Evolutionary conservation across 495 filamentous ascomycete genomes (phyloP).

Genomic region (Parmelia sp.): DNA sequence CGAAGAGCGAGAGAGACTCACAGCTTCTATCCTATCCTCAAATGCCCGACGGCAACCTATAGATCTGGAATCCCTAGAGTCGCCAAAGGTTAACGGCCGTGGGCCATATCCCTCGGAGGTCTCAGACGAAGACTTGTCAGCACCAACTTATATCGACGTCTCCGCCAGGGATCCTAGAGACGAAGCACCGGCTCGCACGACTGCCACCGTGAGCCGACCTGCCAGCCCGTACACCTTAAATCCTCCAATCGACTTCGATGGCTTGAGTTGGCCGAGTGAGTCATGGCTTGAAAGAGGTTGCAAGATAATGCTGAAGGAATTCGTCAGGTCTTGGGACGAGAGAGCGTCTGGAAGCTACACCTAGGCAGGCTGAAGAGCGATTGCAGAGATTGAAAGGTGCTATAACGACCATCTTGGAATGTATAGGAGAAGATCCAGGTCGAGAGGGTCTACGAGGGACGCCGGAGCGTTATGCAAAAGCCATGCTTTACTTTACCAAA

Average conservation of each 20-base stretch:
- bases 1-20: conserved; percentile 46
- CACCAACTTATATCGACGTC: conserved; percentile 46
- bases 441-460: conserved; percentile 84
- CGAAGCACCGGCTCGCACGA: conserved; percentile 47
- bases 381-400: conserved; percentile 76
- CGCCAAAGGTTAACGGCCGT: not conserved
- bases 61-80: conserved; percentile 33
- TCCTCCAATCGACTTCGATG: conserved; percentile 64
- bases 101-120: too few species aligned
- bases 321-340: conserved; percentile 66
- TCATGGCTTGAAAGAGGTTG: conserved; percentile 12
- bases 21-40: conserved; percentile 47
- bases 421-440: conserved; percentile 90
- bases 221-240: conserved; percentile 55
- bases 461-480: conserved; percentile 87
- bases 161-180: conserved; percentile 70
- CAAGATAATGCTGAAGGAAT: conserved; percentile 3
- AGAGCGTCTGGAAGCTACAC: conserved; percentile 69
- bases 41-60: conserved; percentile 40
- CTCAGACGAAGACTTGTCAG: not conserved
- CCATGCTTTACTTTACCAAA: conserved; percentile 98
- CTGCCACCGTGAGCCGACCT: conserved; percentile 47
- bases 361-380: conserved; percentile 62
- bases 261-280: conserved; percentile 66
- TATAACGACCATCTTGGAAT: conserved; percentile 86